These are phyloP conservation scores for Pneumocystis jirovecii DNA, from an alignment of 1,139 yeast genomes.

Conservation along the genomic window DNA sequence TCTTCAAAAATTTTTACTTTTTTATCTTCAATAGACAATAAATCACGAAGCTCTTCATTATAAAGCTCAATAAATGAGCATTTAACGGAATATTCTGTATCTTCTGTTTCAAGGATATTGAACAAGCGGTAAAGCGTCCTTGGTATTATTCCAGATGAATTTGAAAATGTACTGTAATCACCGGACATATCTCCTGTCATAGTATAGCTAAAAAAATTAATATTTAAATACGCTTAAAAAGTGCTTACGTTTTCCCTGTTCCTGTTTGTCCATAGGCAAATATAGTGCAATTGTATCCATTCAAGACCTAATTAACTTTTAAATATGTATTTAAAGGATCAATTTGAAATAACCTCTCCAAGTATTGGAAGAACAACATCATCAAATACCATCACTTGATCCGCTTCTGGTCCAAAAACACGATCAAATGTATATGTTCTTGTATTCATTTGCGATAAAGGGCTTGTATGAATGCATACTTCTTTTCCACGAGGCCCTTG, in stretches of 20 bases:
- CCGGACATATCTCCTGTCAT: slow-evolving; percentile 55
- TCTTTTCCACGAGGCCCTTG: slow-evolving; percentile 18
- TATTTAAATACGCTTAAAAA: not conserved
- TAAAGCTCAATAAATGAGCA: slow-evolving; percentile 59
- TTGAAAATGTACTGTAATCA: slow-evolving; percentile 11
- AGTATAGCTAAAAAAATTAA: slow-evolving; percentile 31
- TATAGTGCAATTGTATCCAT: slow-evolving; percentile 52
- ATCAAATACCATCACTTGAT: slow-evolving; percentile 44
- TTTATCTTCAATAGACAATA: slow-evolving; percentile 27
- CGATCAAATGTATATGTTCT: slow-evolving; percentile 53
- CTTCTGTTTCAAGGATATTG: slow-evolving; percentile 26
- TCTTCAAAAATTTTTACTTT: slow-evolving; percentile 35
- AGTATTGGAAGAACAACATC: slow-evolving; percentile 47
- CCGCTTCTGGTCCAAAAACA: slow-evolving; percentile 61
- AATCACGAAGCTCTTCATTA: slow-evolving; percentile 56
- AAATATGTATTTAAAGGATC: not conserved
- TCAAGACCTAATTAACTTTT: slow-evolving; percentile 1
- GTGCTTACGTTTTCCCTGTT: slow-evolving; percentile 54
- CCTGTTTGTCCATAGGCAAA: slow-evolving; percentile 88
- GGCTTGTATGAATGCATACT: slow-evolving; percentile 22
- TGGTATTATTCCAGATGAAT: slow-evolving; percentile 52
- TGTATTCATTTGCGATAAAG: slow-evolving; percentile 17
- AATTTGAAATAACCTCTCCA: slow-evolving; percentile 28
- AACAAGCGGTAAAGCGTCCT: slow-evolving; percentile 43
- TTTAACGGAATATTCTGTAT: slow-evolving; percentile 43